phyloP scores from a whole-genome alignment of 805 yeast genomes.

The Metahyphopichia silvanorum region DNA sequence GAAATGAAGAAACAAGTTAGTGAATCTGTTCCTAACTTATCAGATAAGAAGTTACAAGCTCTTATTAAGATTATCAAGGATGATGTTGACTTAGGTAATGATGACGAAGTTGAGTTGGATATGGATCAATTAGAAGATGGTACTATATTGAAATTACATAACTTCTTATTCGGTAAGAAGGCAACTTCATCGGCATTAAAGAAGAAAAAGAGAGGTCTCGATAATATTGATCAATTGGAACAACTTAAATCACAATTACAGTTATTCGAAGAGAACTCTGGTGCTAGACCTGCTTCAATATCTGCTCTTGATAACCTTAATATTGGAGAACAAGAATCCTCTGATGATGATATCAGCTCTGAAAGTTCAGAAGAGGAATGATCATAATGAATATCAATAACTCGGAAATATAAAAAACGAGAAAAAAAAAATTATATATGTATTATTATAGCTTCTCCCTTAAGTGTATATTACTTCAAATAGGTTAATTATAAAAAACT shows the following conservation, averaged over 20 bases:
- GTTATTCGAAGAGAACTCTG: slow-evolving; percentile 30
- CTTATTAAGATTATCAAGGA: slow-evolving; percentile 84
- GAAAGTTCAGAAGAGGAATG: slow-evolving; percentile 76
- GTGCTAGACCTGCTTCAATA: slow-evolving; percentile 11
- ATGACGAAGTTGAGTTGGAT: slow-evolving; percentile 89
- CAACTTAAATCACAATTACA: slow-evolving; percentile 54
- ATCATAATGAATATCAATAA: slow-evolving; percentile 6
- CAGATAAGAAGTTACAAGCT: slow-evolving; percentile 78
- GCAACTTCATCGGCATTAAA: slow-evolving; percentile 40
- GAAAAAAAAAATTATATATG: slow-evolving; percentile 3
- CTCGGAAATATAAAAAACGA: no score
- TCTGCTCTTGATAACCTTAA: slow-evolving; percentile 28
- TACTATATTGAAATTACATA: slow-evolving; percentile 79
- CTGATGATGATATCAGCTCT: slow-evolving; percentile 48
- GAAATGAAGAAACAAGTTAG: slow-evolving; percentile 95
- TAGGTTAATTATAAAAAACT: no score
- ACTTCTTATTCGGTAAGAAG: slow-evolving; percentile 58
- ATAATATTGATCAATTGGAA: slow-evolving; percentile 54
- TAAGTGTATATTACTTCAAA: no score
- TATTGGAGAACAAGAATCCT: slow-evolving; percentile 38
- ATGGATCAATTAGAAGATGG: slow-evolving; percentile 87
- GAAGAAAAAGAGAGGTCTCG: slow-evolving; percentile 24
- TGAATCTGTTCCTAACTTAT: slow-evolving; percentile 73
- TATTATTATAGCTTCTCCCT: no score
- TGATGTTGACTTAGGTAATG: slow-evolving; percentile 56